These are phyloP conservation scores for Colletotrichum tamarilloi DNA, from an alignment of 2,329 filamentous ascomycete species.

Conservation along the genomic window DNA sequence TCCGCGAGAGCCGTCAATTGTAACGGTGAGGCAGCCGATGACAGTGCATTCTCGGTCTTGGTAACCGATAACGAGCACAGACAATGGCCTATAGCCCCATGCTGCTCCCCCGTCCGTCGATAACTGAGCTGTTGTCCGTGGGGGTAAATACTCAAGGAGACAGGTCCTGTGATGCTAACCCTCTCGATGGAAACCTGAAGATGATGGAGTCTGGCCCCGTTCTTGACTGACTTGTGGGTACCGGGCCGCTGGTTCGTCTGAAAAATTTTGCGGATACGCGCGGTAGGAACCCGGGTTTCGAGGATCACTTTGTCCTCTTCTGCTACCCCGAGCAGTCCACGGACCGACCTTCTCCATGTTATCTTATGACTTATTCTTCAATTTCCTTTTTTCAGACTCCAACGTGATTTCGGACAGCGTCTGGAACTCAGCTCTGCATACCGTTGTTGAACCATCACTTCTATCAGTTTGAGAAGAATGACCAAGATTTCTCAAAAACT, in stretches of 20 bases:
- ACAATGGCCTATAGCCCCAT: background rate
- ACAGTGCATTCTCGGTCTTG: background rate
- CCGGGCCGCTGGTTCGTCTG: background rate
- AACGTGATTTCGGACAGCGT: background rate
- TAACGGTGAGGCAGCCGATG: background rate
- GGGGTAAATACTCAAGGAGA: background rate
- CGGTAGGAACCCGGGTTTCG: background rate
- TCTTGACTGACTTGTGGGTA: background rate
- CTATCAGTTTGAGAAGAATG: background rate
- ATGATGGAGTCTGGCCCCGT: background rate
- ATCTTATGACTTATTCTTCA: background rate
- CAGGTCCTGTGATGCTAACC: background rate
- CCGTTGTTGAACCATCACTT: background rate
- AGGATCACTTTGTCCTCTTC: background rate
- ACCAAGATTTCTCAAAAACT: background rate
- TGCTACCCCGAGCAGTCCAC: too few species aligned
- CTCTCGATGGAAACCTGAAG: background rate
- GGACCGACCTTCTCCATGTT: background rate
- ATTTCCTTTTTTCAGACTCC: background rate
- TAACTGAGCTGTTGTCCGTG: background rate
- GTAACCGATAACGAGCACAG: background rate
- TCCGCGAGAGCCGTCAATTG: slow-evolving; percentile 1
- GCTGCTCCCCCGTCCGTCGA: background rate
- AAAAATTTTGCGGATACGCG: background rate
- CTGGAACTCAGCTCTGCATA: background rate